Evolutionary conservation across 192 early-diverging fungal species (phyloP).

Genomic region (Coemansia reversa): DNA sequence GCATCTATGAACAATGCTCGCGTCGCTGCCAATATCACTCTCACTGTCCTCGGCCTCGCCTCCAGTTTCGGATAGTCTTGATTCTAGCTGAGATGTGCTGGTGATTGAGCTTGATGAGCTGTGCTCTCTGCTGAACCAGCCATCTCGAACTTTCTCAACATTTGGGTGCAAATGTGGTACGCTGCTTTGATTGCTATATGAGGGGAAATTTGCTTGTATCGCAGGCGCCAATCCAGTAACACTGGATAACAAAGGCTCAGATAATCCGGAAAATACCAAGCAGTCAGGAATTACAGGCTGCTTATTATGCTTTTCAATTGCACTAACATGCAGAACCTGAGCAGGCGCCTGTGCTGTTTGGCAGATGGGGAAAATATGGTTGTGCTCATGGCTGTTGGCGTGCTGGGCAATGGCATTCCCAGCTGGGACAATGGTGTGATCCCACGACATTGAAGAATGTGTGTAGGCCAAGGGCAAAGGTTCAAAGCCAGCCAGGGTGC

Average conservation of each 20-base stretch:
- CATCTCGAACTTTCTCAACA: neutral
- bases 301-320: neutral
- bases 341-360: neutral
- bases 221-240: neutral
- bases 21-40: constrained; percentile 5
- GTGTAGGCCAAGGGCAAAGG: neutral
- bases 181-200: neutral
- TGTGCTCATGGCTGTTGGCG: neutral
- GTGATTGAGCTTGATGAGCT: neutral
- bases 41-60: constrained; percentile 3
- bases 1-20: neutral
- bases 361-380: neutral
- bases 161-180: too few relatives aligned
- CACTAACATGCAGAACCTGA: neutral
- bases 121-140: neutral
- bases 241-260: neutral
- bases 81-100: neutral
- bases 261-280: neutral
- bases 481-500: neutral
- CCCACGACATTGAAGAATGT: neutral
- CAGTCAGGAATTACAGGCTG: neutral
- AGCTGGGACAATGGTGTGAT: neutral
- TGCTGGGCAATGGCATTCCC: neutral
- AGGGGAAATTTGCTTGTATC: neutral
- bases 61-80: neutral